Evolutionary conservation across 345 rosid species (phyloP).

Genomic region (Gossypium rotundifolium): DNA sequence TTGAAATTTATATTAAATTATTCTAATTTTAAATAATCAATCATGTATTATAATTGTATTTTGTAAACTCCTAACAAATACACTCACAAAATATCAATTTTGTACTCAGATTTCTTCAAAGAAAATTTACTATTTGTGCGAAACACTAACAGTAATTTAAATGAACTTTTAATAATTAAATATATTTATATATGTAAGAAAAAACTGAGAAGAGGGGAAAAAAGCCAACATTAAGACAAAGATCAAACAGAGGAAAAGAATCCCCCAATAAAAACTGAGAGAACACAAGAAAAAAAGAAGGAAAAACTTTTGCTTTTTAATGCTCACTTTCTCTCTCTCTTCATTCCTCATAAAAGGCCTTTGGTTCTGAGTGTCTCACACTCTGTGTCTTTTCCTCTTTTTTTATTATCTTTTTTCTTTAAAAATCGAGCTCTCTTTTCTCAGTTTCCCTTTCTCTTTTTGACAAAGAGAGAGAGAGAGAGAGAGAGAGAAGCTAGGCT

Average conservation of each 20-base stretch:
- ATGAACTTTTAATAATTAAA: too few relatives aligned
- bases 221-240: not conserved
- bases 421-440: slow-evolving; percentile 28
- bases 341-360: not conserved
- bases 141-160: too few relatives aligned
- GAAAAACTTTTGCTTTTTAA: slow-evolving; percentile 48
- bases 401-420: not conserved
- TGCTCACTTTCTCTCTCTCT: slow-evolving; percentile 23
- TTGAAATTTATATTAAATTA: too few relatives aligned
- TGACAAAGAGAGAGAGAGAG: not conserved
- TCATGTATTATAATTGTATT: too few relatives aligned
- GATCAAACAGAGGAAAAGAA: not conserved
- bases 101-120: too few relatives aligned
- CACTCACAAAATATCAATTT: too few relatives aligned
- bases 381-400: not conserved
- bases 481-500: slow-evolving; percentile 7
- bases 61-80: too few relatives aligned
- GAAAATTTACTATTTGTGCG: too few relatives aligned
- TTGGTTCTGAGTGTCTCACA: slow-evolving; percentile 2
- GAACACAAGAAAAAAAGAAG: not conserved
- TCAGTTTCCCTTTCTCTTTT: slow-evolving; percentile 19
- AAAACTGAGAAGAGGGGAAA: too few relatives aligned
- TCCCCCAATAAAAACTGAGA: slow-evolving; percentile 9
- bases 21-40: too few relatives aligned
- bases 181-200: too few relatives aligned